Base-by-base conservation (phyloP, 306 rosid genomes). In the Vicia villosa region DNA sequence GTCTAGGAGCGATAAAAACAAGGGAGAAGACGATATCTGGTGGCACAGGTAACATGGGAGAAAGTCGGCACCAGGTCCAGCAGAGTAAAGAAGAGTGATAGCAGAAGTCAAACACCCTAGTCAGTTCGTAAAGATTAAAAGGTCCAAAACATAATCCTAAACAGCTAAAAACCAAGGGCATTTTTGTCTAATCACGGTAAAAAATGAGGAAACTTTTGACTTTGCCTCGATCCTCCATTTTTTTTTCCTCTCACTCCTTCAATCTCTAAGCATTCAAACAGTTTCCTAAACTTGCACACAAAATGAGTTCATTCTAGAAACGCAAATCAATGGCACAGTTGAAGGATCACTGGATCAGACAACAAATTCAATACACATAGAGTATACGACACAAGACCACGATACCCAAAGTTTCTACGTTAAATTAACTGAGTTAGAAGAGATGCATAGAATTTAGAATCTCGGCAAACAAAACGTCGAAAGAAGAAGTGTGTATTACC, bases 371-470 rank as follows among this genome's bases (percentile, higher is more conserved):
- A 37, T 24, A 72, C 20, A 37, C 28, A 36, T 1, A n/a, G n/a
- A n/a, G n/a, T n/a, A 38, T n/a, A 59, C 41, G 6, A 43, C 45
- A 32, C 58, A 8, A 46, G 30, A 60, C 22, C 28, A 8, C 6
- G 12, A 1, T 13, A 38, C 10, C 3, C 43, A 2, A 2, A 30
- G 7, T 7, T 30, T 30, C 34, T 30, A 30, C 34, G 5, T 30
- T 5, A 30, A 30, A 30, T 5, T 30, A 30, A 30, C 5, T 11
- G 12, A 7, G 3, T 0, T 5, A 7, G 41, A 37, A 37, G 3
- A 37, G 41, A 37, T 82, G 83, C 89, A 89, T 82, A 46, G 88
- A 88, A 80, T 82, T 86, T 68, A 80, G 81, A 72, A 88, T 79
- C 82, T 83, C 85, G 13, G 96, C n/a, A n/a, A n/a, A n/a, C n/a